Base-by-base conservation (phyloP, 257 asterid genomes). In the Hygrophila difformis region DNA sequence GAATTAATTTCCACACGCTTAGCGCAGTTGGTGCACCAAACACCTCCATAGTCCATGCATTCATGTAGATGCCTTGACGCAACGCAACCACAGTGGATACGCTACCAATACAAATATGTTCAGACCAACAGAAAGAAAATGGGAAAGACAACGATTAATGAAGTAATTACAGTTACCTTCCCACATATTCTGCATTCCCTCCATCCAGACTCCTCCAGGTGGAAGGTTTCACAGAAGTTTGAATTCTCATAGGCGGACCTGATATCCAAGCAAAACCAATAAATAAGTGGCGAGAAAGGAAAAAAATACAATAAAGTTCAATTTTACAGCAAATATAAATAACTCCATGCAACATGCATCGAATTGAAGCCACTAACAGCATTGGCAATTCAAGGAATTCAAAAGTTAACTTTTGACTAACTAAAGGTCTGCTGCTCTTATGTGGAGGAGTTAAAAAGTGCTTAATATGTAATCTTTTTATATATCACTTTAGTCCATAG, bases 31-130 rank as follows among this genome's bases (percentile, higher is more conserved):
- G 53, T 55, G 65, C 99, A 91, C 13, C 75, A 69, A 44, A 91
- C 63, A 26, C 99, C 99, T 22, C 99, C 97, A 19, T 61, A 63
- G 67, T 91, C 99, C 94, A 86, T 53, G 81, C 47, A 74, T 22
- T 86, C 95, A 8, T 62, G 73, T 62, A 82, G 72, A 68, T 65
- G 43, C 53, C 67, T 82, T 36, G 99, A 91, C 51, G 93, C 95
- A 44, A 83, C 60, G 57, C 99, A 91, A 13, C 99, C 99, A 66
- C 96, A 86, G 60, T 91, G 99, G 62, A 91, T 50, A 20, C 51
- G 69, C 99, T 91, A 74, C 38, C 47, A 61, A 53, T 55, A 18
- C 38, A 44, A 51, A 45, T 34, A 21, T 43, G 31, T 39, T 67
- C 17, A 56, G 52, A 55, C 28, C 37, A 47, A 37, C 11, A n/a